Conservation (phyloP, 495 filamentous ascomycete genomes). For the Glonium stellatum region DNA sequence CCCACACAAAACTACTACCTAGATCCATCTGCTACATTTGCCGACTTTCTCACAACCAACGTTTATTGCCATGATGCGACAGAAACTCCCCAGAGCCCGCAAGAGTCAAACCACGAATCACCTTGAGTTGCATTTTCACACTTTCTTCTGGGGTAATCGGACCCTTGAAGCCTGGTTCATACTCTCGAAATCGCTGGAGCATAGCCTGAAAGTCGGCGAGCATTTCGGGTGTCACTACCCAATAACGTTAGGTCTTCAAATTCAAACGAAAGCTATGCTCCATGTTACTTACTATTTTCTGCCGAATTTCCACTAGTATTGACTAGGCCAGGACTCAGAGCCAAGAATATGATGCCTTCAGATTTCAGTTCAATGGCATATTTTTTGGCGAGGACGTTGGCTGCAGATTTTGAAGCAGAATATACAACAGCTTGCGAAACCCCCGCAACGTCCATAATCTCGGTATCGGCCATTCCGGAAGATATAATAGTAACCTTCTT, state of each 20-base stretch:
- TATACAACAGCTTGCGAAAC: conserved; percentile 20
- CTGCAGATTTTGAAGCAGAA: conserved; percentile 24
- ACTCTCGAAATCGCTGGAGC: conserved; percentile 17
- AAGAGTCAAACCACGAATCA: conserved; percentile 16
- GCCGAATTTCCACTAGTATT: not conserved
- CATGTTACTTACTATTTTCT: not conserved
- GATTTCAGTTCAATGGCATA: conserved; percentile 19
- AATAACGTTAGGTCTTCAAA: not conserved
- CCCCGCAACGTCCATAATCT: conserved; percentile 15
- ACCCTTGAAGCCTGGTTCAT: conserved; percentile 25
- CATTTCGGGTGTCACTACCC: not conserved
- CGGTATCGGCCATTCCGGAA: conserved; percentile 25
- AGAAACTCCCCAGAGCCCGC: conserved; percentile 24
- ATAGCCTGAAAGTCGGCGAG: not conserved
- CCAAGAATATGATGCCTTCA: conserved; percentile 22
- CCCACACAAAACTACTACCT: too few species aligned
- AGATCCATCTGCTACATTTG: too few species aligned
- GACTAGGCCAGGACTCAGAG: conserved; percentile 26
- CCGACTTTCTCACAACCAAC: conserved; percentile 17
- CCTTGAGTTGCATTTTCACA: conserved; percentile 22
- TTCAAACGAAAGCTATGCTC: not conserved
- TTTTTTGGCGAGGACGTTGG: conserved; percentile 28
- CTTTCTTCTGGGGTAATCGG: conserved; percentile 23
- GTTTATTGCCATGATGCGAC: conserved; percentile 23
- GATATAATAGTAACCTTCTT: conserved; percentile 30